Evolutionary conservation across 2,329 filamentous ascomycete genomes (phyloP).

Genomic region (Zasmidium citrigriseum): DNA sequence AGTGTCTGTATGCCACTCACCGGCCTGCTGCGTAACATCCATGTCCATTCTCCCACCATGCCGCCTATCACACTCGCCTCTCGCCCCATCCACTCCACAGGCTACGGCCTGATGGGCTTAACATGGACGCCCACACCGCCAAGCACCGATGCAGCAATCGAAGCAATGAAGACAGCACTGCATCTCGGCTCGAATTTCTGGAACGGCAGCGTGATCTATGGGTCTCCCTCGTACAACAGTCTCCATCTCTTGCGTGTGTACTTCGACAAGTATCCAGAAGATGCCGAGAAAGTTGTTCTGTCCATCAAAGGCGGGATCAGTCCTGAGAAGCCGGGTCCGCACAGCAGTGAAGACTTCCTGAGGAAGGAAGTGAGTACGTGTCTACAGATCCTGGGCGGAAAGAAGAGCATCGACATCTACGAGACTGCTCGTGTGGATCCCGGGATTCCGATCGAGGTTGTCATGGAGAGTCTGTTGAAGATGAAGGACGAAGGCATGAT

Average conservation of each 20-base stretch:
- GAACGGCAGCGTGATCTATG: conserved; percentile 53
- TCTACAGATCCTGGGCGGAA: conserved; percentile 42
- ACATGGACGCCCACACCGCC: background rate
- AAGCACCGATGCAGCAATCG: background rate
- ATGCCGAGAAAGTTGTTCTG: conserved; percentile 48
- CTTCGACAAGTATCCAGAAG: conserved; percentile 50
- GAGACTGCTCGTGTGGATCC: conserved; percentile 43
- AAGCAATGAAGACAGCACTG: background rate
- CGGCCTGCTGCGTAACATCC: no score
- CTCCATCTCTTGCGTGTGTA: conserved; percentile 44
- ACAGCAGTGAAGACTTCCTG: conserved; percentile 27
- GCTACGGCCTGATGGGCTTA: background rate
- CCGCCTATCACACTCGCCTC: background rate
- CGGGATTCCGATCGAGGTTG: conserved; percentile 42
- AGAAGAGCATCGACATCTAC: conserved; percentile 46
- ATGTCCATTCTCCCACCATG: background rate
- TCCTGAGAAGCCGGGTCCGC: conserved; percentile 52
- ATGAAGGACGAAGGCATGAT: conserved; percentile 51
- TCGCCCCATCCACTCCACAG: background rate
- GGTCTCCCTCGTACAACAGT: conserved; percentile 45
- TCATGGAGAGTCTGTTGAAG: conserved; percentile 41
- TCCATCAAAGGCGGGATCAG: conserved; percentile 48
- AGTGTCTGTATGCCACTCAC: no score
- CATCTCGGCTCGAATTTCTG: conserved; percentile 43
- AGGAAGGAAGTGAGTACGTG: conserved; percentile 43